A percentile compares a stretch with the other conserved stretches of the same genome.
Conservation (phyloP, 225 moss, liverwort and hornwort genomes). For the Bryoerythrophyllum caledonicum region DNA sequence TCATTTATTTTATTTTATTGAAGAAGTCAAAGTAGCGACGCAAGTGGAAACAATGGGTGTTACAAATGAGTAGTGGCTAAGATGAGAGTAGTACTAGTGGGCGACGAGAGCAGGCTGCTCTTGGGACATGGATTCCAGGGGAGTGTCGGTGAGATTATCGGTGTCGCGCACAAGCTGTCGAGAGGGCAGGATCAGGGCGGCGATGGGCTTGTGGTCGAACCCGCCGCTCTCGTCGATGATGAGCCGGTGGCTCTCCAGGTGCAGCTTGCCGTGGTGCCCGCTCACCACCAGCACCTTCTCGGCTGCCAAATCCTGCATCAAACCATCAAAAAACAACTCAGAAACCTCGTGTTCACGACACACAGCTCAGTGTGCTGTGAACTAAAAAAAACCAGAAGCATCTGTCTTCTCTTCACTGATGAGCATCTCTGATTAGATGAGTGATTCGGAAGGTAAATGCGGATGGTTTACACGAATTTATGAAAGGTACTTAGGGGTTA, state of each 20-base stretch:
- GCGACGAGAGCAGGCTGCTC: slow-evolving; percentile 23
- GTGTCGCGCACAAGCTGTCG: slow-evolving; percentile 67
- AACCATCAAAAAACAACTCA: neutral
- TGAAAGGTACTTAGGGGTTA: no score
- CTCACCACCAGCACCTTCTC: slow-evolving; percentile 64
- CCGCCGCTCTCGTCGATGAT: slow-evolving; percentile 81
- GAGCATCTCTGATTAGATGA: no score
- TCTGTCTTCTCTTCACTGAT: no score
- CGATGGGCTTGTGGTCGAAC: slow-evolving; percentile 53
- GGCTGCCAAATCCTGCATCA: slow-evolving; percentile 55
- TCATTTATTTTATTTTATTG: neutral
- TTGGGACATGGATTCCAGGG: neutral
- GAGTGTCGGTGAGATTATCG: slow-evolving; percentile 27
- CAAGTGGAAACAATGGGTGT: neutral
- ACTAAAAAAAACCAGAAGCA: no score
- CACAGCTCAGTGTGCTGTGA: neutral
- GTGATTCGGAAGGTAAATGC: no score
- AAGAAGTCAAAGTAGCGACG: neutral
- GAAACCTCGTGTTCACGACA: neutral
- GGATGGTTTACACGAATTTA: no score
- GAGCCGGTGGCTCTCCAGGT: slow-evolving; percentile 56
- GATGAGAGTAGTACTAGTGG: slow-evolving; percentile 6
- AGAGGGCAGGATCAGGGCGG: slow-evolving; percentile 68
- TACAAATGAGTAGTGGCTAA: neutral
- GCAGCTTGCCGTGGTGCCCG: slow-evolving; percentile 66